A percentile compares a stretch with the other conserved stretches of the same genome.
phyloP scores from a whole-genome alignment of 345 rosid species.

The Psidium guajava region DNA sequence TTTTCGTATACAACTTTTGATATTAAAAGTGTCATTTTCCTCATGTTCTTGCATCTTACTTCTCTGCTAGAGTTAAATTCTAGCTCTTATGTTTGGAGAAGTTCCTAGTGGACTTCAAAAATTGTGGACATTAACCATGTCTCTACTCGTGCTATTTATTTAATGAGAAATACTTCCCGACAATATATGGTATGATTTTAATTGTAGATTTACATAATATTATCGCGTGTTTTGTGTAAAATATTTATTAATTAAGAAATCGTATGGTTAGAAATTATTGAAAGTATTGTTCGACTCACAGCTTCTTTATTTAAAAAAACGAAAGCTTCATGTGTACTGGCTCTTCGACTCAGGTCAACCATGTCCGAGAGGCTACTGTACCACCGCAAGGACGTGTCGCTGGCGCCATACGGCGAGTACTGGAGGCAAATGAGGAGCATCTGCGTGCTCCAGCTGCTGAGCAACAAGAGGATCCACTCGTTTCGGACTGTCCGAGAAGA shows the following conservation, averaged over 20 bases:
- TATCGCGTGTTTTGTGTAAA: too few relatives aligned
- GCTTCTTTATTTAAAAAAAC: too few relatives aligned
- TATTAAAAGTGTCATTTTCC: too few relatives aligned
- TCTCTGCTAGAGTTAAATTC: background rate
- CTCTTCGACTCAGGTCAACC: background rate
- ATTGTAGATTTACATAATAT: too few relatives aligned
- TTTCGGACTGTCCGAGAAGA: constrained; percentile 28
- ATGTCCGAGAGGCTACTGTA: constrained; percentile 15
- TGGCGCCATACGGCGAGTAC: constrained; percentile 52
- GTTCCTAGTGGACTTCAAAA: background rate
- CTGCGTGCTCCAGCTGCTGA: constrained; percentile 34
- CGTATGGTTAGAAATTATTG: too few relatives aligned
- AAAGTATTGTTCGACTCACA: too few relatives aligned
- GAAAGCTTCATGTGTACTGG: too few relatives aligned
- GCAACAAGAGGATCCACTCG: constrained; percentile 32
- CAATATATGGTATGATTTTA: too few relatives aligned
- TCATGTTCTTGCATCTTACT: background rate
- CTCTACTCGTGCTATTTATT: too few relatives aligned
- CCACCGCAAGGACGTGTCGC: constrained; percentile 18
- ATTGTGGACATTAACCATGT: background rate
- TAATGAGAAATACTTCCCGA: too few relatives aligned
- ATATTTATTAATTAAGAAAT: too few relatives aligned
- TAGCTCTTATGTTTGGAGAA: background rate
- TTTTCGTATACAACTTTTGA: too few relatives aligned
- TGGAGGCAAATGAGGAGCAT: constrained; percentile 60